Evolutionary conservation across 2,329 filamentous ascomycete genomes (phyloP), one percentile per base, ranked within the genome.

Genomic region (Rhynchosporium graminicola): DNA sequence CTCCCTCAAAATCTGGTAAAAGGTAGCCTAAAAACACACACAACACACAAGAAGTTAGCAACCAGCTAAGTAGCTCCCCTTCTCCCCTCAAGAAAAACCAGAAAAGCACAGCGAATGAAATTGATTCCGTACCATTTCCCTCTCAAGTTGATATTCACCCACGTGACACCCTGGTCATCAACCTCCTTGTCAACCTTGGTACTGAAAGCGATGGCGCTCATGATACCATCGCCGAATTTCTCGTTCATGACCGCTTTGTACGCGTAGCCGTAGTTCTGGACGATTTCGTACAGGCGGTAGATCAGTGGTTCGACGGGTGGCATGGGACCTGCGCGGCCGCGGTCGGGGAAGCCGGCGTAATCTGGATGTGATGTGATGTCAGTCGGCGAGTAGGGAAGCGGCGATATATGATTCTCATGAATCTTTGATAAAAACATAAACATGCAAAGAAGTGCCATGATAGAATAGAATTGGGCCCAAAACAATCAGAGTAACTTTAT

Each of bases 251-350:
- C 85, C 0, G 51, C 93, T 83, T 97, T 97, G 79, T 96, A 97
- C 0, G 93, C 91, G 76, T 96, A 96, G 0, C 93, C 93, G 72
- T 97, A 97, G 76, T 96, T 97, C 79, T 97, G 92, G 67, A 97
- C 88, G 73, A 97, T 89, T 81, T 97, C 93, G 0, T 63, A 60
- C 15, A 60, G 28, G 1, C 61, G 40, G 76, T 98, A 98, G 73
- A 97, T 93, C 69, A 96, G 77, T 3, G 92, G 92, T 75, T 96
- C 92, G 63, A 85, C 87, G 0, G 91, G 91, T 0, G 91, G 91
- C 90, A 95, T 93, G 62, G 92, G 89, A 1, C 91, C 85, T 0
- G 87, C 84, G 59, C 87, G 82, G 40, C 93, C 93, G 3, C 92
- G 85, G 75, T 97, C 91, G 0, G 93, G 92, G 72, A 90, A 93